These are phyloP conservation scores for Fusarium heterosporum DNA, from an alignment of 2,329 filamentous ascomycete genomes.

Conservation along the genomic window DNA sequence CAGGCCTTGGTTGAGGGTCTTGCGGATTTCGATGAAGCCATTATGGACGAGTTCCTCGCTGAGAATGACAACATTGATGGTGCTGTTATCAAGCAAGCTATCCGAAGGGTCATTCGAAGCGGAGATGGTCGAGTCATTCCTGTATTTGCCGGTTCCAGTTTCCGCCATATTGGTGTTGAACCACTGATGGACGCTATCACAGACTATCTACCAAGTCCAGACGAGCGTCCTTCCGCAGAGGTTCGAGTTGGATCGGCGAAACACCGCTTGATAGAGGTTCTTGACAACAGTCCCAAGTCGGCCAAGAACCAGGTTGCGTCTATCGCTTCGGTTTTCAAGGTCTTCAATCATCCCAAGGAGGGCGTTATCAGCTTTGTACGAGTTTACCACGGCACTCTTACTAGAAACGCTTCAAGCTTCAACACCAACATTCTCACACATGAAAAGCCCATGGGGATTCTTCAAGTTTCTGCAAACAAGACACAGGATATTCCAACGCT, in stretches of 20 bases:
- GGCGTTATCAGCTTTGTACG: constrained; percentile 92
- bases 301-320: constrained; percentile 55
- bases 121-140: constrained; percentile 82
- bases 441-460: constrained; percentile 82
- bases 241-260: constrained; percentile 74
- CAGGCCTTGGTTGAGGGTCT: constrained; percentile 83
- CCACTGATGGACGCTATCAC: constrained; percentile 89
- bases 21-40: constrained; percentile 86
- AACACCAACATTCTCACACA: constrained; percentile 86
- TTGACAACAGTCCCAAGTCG: constrained; percentile 55
- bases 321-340: constrained; percentile 87
- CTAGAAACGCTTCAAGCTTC: constrained; percentile 80
- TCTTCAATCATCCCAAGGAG: constrained; percentile 86
- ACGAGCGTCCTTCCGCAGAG: constrained; percentile 82
- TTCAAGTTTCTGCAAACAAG: constrained; percentile 91
- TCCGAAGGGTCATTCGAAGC: constrained; percentile 77
- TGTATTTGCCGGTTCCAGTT: constrained; percentile 90
- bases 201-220: constrained; percentile 86
- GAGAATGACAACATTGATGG: constrained; percentile 79
- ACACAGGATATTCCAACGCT: constrained; percentile 86
- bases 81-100: constrained; percentile 74
- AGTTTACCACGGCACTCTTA: constrained; percentile 86
- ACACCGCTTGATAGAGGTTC: constrained; percentile 51
- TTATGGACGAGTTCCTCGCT: constrained; percentile 87
- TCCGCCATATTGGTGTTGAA: constrained; percentile 93